phyloP scores from a whole-genome alignment of 129 eudicot genomes.

The Helianthus annuus region HanXRQr2.0-SUNRISE NC_035445.2:125047933-125048432 shows the following conservation, averaged over 20 bases:
- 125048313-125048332: too few relatives aligned
- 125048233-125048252: too few relatives aligned
- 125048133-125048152: not conserved
- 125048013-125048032: not conserved
- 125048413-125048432: too few relatives aligned
- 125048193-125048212: too few relatives aligned
- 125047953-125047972: not conserved
- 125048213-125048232: not conserved
- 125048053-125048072: not conserved
- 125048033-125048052: not conserved
- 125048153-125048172: not conserved
- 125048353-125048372: too few relatives aligned
- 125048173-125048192: too few relatives aligned
- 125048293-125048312: too few relatives aligned
- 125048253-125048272: not conserved
- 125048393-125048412: too few relatives aligned
- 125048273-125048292: not conserved
- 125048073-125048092: not conserved
- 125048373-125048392: too few relatives aligned
- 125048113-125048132: too few relatives aligned
- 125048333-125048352: not conserved
- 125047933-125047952: not conserved
- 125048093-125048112: too few relatives aligned
- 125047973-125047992: not conserved
- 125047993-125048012: not conserved